phyloP scores from a whole-genome alignment of 192 early-diverging fungal genomes.

The Endogone sp. region DNA sequence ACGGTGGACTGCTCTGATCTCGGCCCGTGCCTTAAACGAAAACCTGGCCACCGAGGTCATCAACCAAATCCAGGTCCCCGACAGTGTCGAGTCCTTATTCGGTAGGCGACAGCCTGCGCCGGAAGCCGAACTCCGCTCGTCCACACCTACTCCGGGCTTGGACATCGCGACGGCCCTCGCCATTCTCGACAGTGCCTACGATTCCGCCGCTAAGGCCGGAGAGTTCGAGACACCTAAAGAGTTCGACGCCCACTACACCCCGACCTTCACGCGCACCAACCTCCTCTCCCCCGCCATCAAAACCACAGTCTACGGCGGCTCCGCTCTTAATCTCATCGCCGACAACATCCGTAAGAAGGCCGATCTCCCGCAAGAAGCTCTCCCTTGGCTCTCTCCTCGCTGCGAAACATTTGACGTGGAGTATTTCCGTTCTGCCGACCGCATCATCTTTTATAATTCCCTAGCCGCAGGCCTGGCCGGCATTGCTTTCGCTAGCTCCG shows the following conservation, averaged over 20 bases:
- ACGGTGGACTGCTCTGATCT: constrained; percentile 5
- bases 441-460: constrained; percentile 28
- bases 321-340: not conserved
- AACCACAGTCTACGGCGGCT: constrained; percentile 7
- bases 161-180: constrained; percentile 7
- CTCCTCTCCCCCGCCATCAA: constrained; percentile 1
- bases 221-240: constrained; percentile 1
- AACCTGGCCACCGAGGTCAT: not conserved
- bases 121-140: not conserved
- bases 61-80: not conserved
- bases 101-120: not conserved
- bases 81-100: not conserved
- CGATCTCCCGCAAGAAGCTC: not conserved
- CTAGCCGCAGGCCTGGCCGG: constrained; percentile 21
- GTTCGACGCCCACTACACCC: constrained; percentile 6
- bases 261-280: not conserved
- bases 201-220: constrained; percentile 1
- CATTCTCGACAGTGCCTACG: constrained; percentile 11
- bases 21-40: constrained; percentile 6
- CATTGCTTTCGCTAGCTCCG: constrained; percentile 11
- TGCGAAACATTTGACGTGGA: not conserved
- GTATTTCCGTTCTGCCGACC: constrained; percentile 4
- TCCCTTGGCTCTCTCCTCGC: not conserved
- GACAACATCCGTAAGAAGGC: not conserved
- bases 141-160: not conserved